Percentiles rank a stretch among this genome's conserved stretches.
phyloP scores from a whole-genome alignment of 257 asterid species.

The Solanum rostratum region DNA sequence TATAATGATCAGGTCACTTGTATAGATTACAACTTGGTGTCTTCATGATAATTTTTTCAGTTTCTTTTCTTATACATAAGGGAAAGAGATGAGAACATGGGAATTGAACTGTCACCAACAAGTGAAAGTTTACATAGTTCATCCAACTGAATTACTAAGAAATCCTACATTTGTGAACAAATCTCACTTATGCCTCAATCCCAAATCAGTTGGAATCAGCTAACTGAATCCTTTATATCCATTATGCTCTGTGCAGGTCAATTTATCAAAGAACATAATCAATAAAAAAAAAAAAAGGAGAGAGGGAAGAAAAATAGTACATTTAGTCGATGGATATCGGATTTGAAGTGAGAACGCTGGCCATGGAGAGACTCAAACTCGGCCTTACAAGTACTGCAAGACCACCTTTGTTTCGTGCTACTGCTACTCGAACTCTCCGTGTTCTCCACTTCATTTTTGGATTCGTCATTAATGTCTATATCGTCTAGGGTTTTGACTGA shows the following conservation, averaged over 20 bases:
- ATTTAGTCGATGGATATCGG: constrained; percentile 89
- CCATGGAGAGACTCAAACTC: constrained; percentile 88
- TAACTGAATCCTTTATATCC: neutral
- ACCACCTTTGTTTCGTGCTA: constrained; percentile 61
- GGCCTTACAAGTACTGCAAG: constrained; percentile 80
- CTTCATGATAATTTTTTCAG: no score
- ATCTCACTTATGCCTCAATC: neutral
- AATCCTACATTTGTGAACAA: no score
- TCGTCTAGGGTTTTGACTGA: constrained; percentile 6
- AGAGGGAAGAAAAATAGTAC: constrained; percentile 17
- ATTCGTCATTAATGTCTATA: constrained; percentile 8
- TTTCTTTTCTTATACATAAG: no score
- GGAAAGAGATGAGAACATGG: no score
- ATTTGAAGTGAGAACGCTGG: constrained; percentile 89
- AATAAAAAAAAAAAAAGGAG: neutral
- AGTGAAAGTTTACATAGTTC: no score
- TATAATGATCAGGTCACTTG: no score
- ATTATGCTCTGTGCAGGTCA: neutral
- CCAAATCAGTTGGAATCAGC: neutral
- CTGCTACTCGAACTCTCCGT: neutral
- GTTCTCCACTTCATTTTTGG: constrained; percentile 3
- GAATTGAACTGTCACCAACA: no score
- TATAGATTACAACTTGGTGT: no score
- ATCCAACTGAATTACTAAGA: no score
- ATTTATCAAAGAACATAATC: neutral